These are phyloP conservation scores for Piper longum DNA, from an alignment of 164 flowering plant species.

Conservation along the genomic window DNA sequence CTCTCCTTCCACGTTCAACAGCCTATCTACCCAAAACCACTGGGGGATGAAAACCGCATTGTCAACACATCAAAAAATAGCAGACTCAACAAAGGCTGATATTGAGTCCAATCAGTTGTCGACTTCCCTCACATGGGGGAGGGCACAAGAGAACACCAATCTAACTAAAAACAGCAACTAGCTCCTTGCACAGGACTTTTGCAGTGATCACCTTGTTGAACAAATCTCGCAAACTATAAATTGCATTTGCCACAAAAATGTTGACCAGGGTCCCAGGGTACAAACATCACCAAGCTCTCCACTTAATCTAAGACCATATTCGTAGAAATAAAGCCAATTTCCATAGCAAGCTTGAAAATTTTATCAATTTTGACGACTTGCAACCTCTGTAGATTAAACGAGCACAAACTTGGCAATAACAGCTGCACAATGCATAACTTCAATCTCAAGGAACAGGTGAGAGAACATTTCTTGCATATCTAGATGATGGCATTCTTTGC, in stretches of 20 bases:
- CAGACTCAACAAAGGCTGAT: background rate
- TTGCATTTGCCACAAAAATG: background rate
- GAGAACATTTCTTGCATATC: constrained; percentile 47
- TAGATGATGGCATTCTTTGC: constrained; percentile 51
- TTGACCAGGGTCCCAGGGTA: background rate
- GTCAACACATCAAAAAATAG: background rate
- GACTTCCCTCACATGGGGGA: background rate
- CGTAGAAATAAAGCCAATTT: background rate
- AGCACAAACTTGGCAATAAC: background rate
- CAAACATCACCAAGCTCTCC: background rate
- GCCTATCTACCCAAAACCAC: background rate
- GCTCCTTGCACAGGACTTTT: background rate
- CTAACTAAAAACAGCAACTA: background rate
- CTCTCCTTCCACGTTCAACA: background rate
- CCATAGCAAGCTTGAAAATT: background rate
- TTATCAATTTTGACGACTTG: background rate
- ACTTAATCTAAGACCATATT: background rate
- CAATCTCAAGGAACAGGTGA: constrained; percentile 40
- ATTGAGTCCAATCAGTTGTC: background rate
- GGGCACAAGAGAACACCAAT: background rate
- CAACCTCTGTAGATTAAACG: background rate
- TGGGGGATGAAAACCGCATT: background rate
- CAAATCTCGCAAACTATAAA: background rate
- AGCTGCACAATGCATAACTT: background rate
- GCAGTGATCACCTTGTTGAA: background rate